Evolutionary conservation across 495 filamentous ascomycete genomes (phyloP).

Genomic region (Lasiosphaeria miniovina): DNA sequence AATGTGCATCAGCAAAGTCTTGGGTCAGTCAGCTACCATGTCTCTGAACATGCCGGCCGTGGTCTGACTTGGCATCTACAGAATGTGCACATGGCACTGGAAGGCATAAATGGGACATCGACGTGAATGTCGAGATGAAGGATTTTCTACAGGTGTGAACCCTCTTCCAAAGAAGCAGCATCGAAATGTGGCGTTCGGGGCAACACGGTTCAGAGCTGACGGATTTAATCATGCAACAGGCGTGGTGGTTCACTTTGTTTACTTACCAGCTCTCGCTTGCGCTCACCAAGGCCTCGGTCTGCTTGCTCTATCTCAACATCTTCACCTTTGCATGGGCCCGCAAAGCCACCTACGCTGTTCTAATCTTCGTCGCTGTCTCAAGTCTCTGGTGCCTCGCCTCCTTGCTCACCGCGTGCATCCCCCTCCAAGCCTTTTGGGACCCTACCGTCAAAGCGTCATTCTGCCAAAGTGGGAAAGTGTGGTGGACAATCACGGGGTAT

Average conservation of each 20-base stretch:
- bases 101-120: constrained; percentile 22
- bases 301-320: constrained; percentile 28
- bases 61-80: neutral
- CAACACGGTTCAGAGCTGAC: neutral
- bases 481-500: constrained; percentile 29
- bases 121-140: neutral
- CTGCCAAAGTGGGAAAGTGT: constrained; percentile 20
- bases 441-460: constrained; percentile 3
- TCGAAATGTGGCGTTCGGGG: neutral
- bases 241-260: constrained; percentile 24
- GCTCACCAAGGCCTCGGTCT: constrained; percentile 29
- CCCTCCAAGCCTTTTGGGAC: constrained; percentile 32
- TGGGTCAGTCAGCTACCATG: neutral
- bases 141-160: neutral
- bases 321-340: constrained; percentile 27
- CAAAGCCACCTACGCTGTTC: constrained; percentile 14
- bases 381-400: constrained; percentile 10
- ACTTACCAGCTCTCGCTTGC: constrained; percentile 18
- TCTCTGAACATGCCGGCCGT: neutral
- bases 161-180: neutral
- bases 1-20: constrained; percentile 2
- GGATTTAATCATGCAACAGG: constrained; percentile 6
- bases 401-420: constrained; percentile 26
- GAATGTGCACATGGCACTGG: constrained; percentile 24
- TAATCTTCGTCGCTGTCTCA: constrained; percentile 19